These are phyloP conservation scores for Oidium heveae DNA, from an alignment of 2,329 filamentous ascomycete genomes.

Conservation along the genomic window DNA sequence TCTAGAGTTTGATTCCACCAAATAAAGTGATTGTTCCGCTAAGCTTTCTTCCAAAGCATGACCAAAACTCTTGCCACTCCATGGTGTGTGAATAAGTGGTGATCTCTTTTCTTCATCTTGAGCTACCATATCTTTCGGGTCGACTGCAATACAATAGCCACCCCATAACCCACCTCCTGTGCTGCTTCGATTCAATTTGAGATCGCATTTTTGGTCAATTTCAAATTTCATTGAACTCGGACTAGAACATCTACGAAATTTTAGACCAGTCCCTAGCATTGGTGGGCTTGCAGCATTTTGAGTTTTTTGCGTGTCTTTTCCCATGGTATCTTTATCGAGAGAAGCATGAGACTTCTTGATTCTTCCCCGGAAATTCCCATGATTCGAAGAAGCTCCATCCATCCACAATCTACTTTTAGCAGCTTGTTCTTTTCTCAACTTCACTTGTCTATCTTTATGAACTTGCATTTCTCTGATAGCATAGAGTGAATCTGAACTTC, in stretches of 20 bases:
- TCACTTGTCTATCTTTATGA: constrained; percentile 13
- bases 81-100: constrained; percentile 16
- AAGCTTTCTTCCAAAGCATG: constrained; percentile 15
- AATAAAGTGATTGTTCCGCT: neutral
- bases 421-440: constrained; percentile 13
- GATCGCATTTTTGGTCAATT: constrained; percentile 37
- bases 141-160: constrained; percentile 32
- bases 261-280: constrained; percentile 64
- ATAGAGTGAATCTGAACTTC: constrained; percentile 13
- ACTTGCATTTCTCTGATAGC: constrained; percentile 14
- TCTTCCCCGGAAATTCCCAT: neutral
- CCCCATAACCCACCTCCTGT: constrained; percentile 51
- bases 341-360: constrained; percentile 1
- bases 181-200: constrained; percentile 26
- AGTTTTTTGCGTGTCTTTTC: constrained; percentile 22
- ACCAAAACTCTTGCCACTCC: constrained; percentile 9
- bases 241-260: constrained; percentile 58
- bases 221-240: constrained; percentile 70
- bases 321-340: constrained; percentile 8
- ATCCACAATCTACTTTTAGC: constrained; percentile 14
- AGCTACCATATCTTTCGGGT: constrained; percentile 4
- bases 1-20: constrained; percentile 12
- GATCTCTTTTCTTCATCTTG: constrained; percentile 13
- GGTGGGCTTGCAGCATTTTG: constrained; percentile 43
- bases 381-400: neutral